These are phyloP conservation scores for Auriscalpium microsporum DNA, from an alignment of 768 basidiomycete genomes.

Conservation along the genomic window DNA sequence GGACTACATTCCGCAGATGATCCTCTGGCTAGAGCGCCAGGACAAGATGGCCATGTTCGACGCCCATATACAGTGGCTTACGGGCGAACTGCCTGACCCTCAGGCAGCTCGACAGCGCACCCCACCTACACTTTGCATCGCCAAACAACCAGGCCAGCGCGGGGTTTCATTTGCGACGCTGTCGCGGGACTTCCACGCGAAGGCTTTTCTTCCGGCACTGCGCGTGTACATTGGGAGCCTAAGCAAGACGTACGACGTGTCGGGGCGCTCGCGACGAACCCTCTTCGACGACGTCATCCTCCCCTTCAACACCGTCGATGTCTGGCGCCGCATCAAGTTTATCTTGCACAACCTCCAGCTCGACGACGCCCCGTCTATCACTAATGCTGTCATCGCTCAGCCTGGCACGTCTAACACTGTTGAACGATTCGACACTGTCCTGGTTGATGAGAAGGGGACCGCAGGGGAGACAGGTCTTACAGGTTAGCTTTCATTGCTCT, in stretches of 20 bases:
- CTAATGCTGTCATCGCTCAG: not conserved
- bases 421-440: not conserved
- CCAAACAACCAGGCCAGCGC: too few species aligned
- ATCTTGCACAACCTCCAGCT: not conserved
- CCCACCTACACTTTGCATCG: too few species aligned
- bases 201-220: not conserved
- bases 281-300: not conserved
- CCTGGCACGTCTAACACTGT: not conserved
- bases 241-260: not conserved
- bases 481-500: not conserved
- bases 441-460: not conserved
- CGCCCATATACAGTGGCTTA: not conserved
- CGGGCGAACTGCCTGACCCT: too few species aligned
- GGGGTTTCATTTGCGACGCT: not conserved
- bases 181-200: not conserved
- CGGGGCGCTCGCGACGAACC: too few species aligned
- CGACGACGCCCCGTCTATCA: not conserved
- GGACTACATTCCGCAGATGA: constrained; percentile 26
- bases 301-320: not conserved
- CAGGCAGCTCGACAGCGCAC: too few species aligned
- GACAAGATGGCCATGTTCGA: not conserved
- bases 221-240: not conserved
- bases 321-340: not conserved
- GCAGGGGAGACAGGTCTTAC: not conserved
- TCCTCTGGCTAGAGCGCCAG: constrained; percentile 14